phyloP scores from a whole-genome alignment of 371 early-diverging fungal genomes.

The Syncephalastrum monosporum region DNA sequence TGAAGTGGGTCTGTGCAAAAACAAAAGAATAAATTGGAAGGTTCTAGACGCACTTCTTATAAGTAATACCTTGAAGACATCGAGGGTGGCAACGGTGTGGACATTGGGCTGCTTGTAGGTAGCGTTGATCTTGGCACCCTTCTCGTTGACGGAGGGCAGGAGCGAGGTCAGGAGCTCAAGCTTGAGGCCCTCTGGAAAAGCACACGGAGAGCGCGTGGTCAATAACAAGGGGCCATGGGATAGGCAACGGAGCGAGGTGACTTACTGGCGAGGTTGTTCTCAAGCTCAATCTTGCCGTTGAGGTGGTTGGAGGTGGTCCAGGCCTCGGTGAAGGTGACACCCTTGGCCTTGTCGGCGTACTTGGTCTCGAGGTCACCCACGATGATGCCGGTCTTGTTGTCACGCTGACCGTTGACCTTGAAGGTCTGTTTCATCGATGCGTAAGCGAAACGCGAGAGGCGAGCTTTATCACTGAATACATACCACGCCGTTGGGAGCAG shows the following conservation, averaged over 20 bases:
- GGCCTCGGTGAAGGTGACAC: slow-evolving; percentile 91
- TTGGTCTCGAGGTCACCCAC: slow-evolving; percentile 95
- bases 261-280: slow-evolving; percentile 88
- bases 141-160: slow-evolving; percentile 46
- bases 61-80: slow-evolving; percentile 44
- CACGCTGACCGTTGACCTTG: slow-evolving; percentile 92
- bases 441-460: background rate
- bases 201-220: background rate
- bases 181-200: slow-evolving; percentile 46
- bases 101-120: slow-evolving; percentile 50
- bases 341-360: slow-evolving; percentile 90
- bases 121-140: slow-evolving; percentile 46
- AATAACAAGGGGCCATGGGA: background rate
- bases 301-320: slow-evolving; percentile 94
- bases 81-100: slow-evolving; percentile 46
- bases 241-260: background rate
- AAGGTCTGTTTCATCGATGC: slow-evolving; percentile 65
- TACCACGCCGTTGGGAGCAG: slow-evolving; percentile 93
- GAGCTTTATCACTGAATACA: slow-evolving; percentile 24
- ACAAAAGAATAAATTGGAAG: slow-evolving; percentile 3
- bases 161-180: slow-evolving; percentile 46
- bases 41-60: background rate
- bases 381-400: slow-evolving; percentile 92
- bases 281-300: slow-evolving; percentile 89
- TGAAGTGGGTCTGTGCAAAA: slow-evolving; percentile 40